Conservation (phyloP, 2,329 filamentous ascomycete species). For the Ceratocystis eucalypticola region DNA sequence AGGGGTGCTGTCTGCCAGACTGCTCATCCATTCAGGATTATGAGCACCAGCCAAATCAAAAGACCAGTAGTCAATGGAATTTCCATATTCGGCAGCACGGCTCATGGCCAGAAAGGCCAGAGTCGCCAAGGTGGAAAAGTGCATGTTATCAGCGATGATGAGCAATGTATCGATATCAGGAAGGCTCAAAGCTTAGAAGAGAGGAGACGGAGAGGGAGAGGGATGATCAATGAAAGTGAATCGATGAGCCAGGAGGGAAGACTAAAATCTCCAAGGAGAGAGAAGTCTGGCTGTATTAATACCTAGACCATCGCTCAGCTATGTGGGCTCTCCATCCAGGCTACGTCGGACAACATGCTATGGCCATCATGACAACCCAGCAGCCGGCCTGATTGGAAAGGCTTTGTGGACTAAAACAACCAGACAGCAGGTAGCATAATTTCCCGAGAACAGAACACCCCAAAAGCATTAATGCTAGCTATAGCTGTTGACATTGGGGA, state of each 20-base stretch:
- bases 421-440: too few relatives aligned
- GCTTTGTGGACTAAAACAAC: too few relatives aligned
- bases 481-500: too few relatives aligned
- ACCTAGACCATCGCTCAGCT: not conserved
- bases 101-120: not conserved
- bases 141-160: not conserved
- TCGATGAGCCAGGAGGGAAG: not conserved
- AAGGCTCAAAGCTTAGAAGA: not conserved
- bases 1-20: slow-evolving; percentile 29
- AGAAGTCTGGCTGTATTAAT: not conserved
- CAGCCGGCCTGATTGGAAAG: too few relatives aligned
- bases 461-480: too few relatives aligned
- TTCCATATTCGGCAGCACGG: not conserved
- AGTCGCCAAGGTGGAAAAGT: not conserved
- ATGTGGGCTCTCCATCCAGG: too few relatives aligned
- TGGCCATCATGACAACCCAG: too few relatives aligned
- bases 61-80: slow-evolving; percentile 21
- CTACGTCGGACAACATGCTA: too few relatives aligned
- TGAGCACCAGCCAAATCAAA: slow-evolving; percentile 30
- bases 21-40: slow-evolving; percentile 32
- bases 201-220: not conserved
- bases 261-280: not conserved
- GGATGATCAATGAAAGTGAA: not conserved
- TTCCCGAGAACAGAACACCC: too few relatives aligned
- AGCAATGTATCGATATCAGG: not conserved